phyloP scores from a whole-genome alignment of 2,329 filamentous ascomycete genomes.

The Scedosporium minutisporum region DNA sequence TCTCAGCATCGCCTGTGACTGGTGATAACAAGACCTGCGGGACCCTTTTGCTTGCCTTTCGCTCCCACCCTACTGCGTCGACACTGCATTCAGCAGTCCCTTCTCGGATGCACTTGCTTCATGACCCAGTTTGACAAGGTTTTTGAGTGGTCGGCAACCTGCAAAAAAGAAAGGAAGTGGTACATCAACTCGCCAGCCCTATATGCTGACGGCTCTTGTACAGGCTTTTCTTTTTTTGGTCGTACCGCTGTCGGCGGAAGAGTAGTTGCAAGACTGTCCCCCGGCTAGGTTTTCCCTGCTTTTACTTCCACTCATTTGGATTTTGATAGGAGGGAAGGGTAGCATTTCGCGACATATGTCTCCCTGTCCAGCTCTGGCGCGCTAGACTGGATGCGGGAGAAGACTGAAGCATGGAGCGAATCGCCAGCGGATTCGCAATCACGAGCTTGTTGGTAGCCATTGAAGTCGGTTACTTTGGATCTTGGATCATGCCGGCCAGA shows the following conservation, averaged over 20 bases:
- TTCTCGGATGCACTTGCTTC: not conserved
- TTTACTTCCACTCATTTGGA: not conserved
- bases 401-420: not conserved
- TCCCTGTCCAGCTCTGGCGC: not conserved
- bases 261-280: not conserved
- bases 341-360: not conserved
- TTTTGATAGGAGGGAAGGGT: not conserved
- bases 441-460: not conserved
- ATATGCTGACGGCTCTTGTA: too few relatives aligned
- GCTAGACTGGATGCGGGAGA: not conserved
- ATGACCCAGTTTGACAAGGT: not conserved
- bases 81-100: not conserved
- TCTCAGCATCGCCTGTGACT: not conserved
- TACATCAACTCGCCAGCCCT: not conserved
- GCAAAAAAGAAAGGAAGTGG: not conserved
- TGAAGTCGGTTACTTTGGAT: too few relatives aligned
- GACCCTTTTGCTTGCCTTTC: not conserved
- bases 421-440: not conserved
- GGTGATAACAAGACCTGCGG: not conserved
- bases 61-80: not conserved
- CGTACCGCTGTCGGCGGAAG: not conserved
- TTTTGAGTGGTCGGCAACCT: not conserved
- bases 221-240: too few relatives aligned
- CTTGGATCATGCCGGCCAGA: too few relatives aligned
- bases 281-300: not conserved